Base-by-base conservation (phyloP, 345 rosid genomes). In the Gossypium rotundifolium region DNA sequence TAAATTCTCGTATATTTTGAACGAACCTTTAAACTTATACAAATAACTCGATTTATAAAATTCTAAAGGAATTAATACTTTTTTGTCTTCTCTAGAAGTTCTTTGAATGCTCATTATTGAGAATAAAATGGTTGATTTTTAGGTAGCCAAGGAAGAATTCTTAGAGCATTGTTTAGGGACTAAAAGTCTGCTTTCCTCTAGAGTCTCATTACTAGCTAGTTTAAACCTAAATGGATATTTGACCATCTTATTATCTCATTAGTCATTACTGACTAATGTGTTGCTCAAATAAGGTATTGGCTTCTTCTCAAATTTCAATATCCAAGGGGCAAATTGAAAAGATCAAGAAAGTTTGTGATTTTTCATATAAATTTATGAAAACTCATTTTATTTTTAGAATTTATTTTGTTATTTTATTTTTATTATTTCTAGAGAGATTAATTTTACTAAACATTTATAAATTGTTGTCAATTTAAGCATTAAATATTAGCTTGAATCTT, bases 21-120 rank as follows among this genome's bases (percentile, higher is more conserved):
- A 4, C 1, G 0, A 33, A 0, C 40, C 7, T 33, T 33, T 1
- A 1, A 0, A 5, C 1, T 33, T 33, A 5, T 5, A 33, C 7
- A 5, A 5, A 33, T 33, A 33, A 33, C 7, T 1, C 40, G 7
- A 6, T 33, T 33, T 33, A 33, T 33, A 33, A 1, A 33, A 5
- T 4, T 33, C 1, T 33, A 33, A 33, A 33, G 1, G 40, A 33
- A 33, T 33, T 33, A 33, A 5, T 5, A 33, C 0, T 17, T 23
- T 16, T 8, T 53, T 4, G 20, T 53, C 57, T 53, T 53, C 57
- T 17, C 57, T 16, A 53, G 18, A 7, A 17, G 20, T 53, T 17
- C 20, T 53, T 53, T 53, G 22, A 53, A 53, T 17, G 57, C 18
- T 7, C 20, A 53, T 53, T 53, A 53, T 53, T 53, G 9, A n/a